Conservation (phyloP, 371 early-diverging fungal species). For the Mucor sp. region DNA sequence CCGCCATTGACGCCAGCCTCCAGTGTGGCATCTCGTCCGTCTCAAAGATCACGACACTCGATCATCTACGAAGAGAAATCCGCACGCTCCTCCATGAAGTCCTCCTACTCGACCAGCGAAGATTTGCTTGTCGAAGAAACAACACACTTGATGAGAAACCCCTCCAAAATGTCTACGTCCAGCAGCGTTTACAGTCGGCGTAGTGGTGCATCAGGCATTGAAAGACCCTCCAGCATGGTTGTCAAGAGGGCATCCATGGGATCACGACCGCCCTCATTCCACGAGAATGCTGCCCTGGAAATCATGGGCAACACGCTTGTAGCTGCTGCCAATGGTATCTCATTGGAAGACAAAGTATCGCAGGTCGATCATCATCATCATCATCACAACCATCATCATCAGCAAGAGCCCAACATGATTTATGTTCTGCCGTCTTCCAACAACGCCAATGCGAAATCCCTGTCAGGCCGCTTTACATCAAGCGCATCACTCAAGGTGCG, state of each 20-base stretch:
- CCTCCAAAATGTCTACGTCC: conserved; percentile 1
- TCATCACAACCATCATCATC: not conserved
- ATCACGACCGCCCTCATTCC: conserved; percentile 23
- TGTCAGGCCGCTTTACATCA: not conserved
- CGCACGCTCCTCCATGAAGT: not conserved
- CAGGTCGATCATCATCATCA: not conserved
- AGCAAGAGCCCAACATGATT: conserved; percentile 1
- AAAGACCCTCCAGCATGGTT: conserved; percentile 30
- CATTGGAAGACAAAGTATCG: not conserved
- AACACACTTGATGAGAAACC: not conserved
- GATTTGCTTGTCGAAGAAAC: conserved; percentile 10
- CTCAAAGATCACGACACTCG: conserved; percentile 17
- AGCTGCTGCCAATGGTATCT: conserved; percentile 4
- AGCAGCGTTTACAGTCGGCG: conserved; percentile 8
- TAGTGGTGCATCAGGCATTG: conserved; percentile 1
- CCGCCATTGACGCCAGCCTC: conserved; percentile 24
- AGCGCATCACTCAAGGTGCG: not conserved
- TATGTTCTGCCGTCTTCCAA: conserved; percentile 12
- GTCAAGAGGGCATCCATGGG: conserved; percentile 27
- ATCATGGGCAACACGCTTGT: conserved; percentile 5
- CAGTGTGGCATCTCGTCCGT: conserved; percentile 21
- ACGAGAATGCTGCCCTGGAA: conserved; percentile 8
- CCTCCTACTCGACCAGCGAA: conserved; percentile 5
- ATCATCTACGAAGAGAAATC: conserved; percentile 16
- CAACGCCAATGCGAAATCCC: not conserved